Base-by-base conservation (phyloP, 306 rosid genomes). In the Pyrus bretschneideri region DNA sequence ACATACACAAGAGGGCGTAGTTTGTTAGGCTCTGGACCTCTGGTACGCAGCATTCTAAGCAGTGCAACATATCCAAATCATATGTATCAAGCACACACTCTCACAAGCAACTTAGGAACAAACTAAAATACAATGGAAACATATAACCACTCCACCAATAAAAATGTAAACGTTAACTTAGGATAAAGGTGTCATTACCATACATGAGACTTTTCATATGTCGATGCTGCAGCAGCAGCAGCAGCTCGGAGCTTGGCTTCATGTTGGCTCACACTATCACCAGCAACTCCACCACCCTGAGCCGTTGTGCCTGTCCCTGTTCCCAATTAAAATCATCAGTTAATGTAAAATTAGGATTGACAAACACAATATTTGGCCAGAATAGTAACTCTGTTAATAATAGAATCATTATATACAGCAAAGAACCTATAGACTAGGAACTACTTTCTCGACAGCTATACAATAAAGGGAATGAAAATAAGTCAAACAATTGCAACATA, bases 221-320 rank as follows among this genome's bases (percentile, higher is more conserved):
- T 82, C 60, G 97, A 85, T 71, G 98, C 98, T n/a, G 98, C 97
- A 6, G 93, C 89, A 19, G 97, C 97, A 6, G 97, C 97, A n/a
- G 97, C 97, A 68, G 98, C 96, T 87, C 68, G 97, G 70, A 90
- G 96, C 84, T 96, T 90, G 65, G 96, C 91, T 84, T 92, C 96
- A 81, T 90, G 96, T 68, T 75, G 86, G 81, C 90, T 92, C 76
- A 88, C 55, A 77, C 68, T 84, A 85, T 85, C 89, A 79, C 86
- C 80, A 69, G 81, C 75, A 67, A 12, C 75, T 67, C 84, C 86
- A 73, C 78, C 85, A 67, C 87, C 87, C 72, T 92, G 93, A 77
- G 82, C 68, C 52, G 85, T 55, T 30, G 88, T 35, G 75, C 91
- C 86, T 18, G 91, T 71, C 67, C 88, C 85, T 82, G 86, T 71